Percentiles rank a stretch among this genome's conserved stretches.
Evolutionary conservation across 352 stramenopile species (phyloP).

Genomic region (Pythium biforme): DNA sequence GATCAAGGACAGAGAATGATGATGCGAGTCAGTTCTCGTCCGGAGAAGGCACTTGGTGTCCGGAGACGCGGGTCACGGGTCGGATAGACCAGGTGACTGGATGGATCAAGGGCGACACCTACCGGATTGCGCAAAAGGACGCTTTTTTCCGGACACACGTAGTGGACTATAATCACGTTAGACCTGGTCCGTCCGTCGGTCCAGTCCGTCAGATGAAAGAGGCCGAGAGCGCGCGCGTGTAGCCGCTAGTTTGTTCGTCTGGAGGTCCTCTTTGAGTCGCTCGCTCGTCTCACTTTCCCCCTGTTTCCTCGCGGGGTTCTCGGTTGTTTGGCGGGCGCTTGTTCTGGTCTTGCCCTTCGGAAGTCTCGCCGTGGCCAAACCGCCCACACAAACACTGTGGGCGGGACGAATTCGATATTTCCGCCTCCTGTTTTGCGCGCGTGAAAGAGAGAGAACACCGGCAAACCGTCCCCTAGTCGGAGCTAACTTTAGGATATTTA

Average conservation of each 20-base stretch:
- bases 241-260: background rate
- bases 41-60: background rate
- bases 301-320: conserved; percentile 22
- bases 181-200: background rate
- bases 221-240: background rate
- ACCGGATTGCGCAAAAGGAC: background rate
- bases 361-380: conserved; percentile 8
- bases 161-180: background rate
- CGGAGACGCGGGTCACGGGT: no score
- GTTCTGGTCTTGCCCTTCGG: conserved; percentile 19
- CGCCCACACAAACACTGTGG: conserved; percentile 8
- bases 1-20: no score
- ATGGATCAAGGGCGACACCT: background rate
- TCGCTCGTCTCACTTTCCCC: conserved; percentile 18
- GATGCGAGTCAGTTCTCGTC: background rate
- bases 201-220: background rate
- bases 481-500: conserved; percentile 16
- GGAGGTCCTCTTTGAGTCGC: background rate
- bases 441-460: conserved; percentile 18
- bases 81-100: background rate
- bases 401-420: conserved; percentile 25
- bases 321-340: conserved; percentile 29
- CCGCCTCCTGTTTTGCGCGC: conserved; percentile 8
- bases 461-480: background rate
- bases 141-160: background rate